These are phyloP conservation scores for Scytalidium lignicola DNA, from an alignment of 2,329 filamentous ascomycete genomes.

Conservation along the genomic window DNA sequence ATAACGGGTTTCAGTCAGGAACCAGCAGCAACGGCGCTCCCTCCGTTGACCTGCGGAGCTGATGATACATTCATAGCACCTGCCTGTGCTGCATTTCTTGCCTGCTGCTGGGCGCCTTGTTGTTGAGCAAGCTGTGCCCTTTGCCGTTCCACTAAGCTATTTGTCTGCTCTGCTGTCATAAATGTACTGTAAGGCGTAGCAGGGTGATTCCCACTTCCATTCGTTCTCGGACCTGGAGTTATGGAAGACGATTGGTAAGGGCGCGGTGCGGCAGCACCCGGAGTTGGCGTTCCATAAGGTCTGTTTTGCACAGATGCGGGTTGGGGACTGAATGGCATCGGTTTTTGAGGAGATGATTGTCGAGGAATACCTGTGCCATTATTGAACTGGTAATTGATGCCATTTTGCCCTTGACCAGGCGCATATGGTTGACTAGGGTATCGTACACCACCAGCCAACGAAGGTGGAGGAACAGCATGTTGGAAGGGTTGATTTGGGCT, in stretches of 20 bases:
- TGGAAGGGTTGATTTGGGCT: constrained; percentile 14
- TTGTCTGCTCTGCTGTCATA: constrained; percentile 29
- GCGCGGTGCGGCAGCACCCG: constrained; percentile 15
- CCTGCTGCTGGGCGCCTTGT: constrained; percentile 23
- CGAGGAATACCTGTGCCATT: constrained; percentile 18
- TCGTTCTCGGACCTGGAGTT: constrained; percentile 1
- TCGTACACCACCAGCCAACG: constrained; percentile 17
- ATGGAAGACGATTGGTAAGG: constrained; percentile 16
- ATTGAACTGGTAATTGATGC: constrained; percentile 20
- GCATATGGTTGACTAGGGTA: constrained; percentile 19
- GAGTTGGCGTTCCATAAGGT: constrained; percentile 1
- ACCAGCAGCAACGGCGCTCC: constrained; percentile 17
- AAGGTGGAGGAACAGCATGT: constrained; percentile 16
- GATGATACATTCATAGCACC: constrained; percentile 17
- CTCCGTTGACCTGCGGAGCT: constrained; percentile 19
- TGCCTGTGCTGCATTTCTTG: constrained; percentile 23
- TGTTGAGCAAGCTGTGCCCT: constrained; percentile 30
- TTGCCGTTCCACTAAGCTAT: constrained; percentile 31
- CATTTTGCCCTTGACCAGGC: constrained; percentile 23
- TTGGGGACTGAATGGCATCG: constrained; percentile 20
- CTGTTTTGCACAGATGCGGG: constrained; percentile 2
- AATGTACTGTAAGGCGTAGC: constrained; percentile 17
- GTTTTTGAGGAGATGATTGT: constrained; percentile 26
- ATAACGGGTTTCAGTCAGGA: not conserved
- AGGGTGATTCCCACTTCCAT: not conserved